phyloP scores from a whole-genome alignment of 2,329 filamentous ascomycete genomes.

The Aspergillus nomiae region DNA sequence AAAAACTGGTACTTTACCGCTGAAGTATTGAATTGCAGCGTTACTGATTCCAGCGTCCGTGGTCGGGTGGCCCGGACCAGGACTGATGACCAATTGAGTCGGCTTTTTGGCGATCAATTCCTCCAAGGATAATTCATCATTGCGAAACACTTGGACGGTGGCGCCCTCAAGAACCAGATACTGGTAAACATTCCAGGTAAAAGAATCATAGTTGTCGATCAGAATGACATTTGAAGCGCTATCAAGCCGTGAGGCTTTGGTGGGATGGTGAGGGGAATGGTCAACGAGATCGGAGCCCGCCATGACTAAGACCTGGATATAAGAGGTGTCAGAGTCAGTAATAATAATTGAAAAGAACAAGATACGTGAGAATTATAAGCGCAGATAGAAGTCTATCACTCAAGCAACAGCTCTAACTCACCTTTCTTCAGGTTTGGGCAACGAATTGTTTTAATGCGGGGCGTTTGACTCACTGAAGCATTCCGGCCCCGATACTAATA shows the following conservation, averaged over 20 bases:
- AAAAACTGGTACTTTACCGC: conserved; percentile 90
- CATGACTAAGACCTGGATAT: conserved; percentile 43
- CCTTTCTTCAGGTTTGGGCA: not conserved
- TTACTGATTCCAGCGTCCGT: conserved; percentile 93
- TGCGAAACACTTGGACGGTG: conserved; percentile 83
- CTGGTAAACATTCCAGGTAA: conserved; percentile 99
- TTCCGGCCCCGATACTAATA: too few relatives aligned
- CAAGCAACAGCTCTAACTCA: not conserved
- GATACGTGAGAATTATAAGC: not conserved
- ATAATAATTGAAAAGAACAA: not conserved
- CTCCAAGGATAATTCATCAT: conserved; percentile 85
- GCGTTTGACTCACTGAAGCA: conserved; percentile 9
- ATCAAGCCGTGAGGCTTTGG: conserved; percentile 69
- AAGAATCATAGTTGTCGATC: conserved; percentile 99
- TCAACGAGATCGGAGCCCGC: conserved; percentile 60
- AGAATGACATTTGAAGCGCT: conserved; percentile 89
- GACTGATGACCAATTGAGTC: conserved; percentile 92
- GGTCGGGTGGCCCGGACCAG: conserved; percentile 88
- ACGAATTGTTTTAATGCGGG: conserved; percentile 3
- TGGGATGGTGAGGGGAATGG: conserved; percentile 79
- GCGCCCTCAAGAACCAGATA: conserved; percentile 97
- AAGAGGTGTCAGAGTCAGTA: not conserved
- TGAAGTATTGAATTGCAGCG: conserved; percentile 86
- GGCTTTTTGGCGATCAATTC: conserved; percentile 81
- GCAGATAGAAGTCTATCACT: not conserved